phyloP scores from a whole-genome alignment of 164 flowering plant species.

The Annona cherimola region DNA sequence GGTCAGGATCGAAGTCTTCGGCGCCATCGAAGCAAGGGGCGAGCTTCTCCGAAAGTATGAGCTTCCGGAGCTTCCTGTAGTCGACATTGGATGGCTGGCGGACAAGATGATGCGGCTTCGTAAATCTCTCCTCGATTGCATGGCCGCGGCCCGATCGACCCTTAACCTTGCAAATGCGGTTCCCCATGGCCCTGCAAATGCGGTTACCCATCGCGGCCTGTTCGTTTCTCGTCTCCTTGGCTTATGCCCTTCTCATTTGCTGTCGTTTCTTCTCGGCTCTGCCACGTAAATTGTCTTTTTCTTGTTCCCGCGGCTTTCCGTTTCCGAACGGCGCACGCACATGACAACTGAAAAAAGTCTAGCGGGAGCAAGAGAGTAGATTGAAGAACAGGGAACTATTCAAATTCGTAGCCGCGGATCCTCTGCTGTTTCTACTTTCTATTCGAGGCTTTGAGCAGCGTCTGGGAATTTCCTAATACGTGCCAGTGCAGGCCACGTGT shows the following conservation, averaged over 20 bases:
- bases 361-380: not conserved
- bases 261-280: not conserved
- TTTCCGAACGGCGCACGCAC: not conserved
- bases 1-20: conserved; percentile 25
- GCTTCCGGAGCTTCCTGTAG: conserved; percentile 30
- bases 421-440: too few species aligned
- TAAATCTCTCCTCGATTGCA: conserved; percentile 24
- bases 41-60: conserved; percentile 24
- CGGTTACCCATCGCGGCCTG: too few species aligned
- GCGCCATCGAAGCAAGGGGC: conserved; percentile 35
- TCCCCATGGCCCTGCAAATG: conserved; percentile 19
- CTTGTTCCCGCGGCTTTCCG: not conserved
- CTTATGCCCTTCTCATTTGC: not conserved
- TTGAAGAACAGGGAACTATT: not conserved
- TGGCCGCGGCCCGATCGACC: conserved; percentile 6
- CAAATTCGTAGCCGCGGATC: too few species aligned
- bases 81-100: conserved; percentile 20
- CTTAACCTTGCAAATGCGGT: conserved; percentile 15
- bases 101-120: conserved; percentile 25
- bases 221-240: not conserved
- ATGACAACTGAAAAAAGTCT: not conserved
- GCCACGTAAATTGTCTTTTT: not conserved
- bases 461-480: too few species aligned
- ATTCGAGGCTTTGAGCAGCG: too few species aligned
- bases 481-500: too few species aligned